These are phyloP conservation scores for Termitomyces sp. DNA, from an alignment of 768 basidiomycete genomes.

Conservation along the genomic window DNA sequence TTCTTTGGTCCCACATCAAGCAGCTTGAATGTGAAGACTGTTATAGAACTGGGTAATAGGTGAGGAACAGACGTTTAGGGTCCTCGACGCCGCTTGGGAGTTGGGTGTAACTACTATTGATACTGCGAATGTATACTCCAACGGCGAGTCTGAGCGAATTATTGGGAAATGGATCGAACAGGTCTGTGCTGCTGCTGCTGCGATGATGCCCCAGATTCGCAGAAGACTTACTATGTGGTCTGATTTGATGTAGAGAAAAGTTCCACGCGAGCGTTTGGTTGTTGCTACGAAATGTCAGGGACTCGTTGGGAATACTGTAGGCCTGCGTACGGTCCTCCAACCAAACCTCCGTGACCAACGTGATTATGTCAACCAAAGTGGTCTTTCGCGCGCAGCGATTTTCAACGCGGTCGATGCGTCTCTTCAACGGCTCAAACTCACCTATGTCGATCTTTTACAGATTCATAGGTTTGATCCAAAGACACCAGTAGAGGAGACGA, in stretches of 20 bases:
- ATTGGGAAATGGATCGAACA: constrained; percentile 36
- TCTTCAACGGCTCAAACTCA: constrained; percentile 20
- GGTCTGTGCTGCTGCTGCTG: no score
- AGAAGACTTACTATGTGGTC: no score
- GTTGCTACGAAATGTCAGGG: constrained; percentile 11
- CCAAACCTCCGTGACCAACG: constrained; percentile 6
- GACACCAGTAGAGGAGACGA: constrained; percentile 32
- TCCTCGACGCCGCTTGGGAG: constrained; percentile 42
- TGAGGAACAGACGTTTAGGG: constrained; percentile 36
- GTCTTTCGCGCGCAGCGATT: constrained; percentile 20
- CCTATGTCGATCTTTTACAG: constrained; percentile 32
- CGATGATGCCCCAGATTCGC: no score
- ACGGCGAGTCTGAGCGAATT: constrained; percentile 34
- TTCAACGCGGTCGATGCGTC: constrained; percentile 30
- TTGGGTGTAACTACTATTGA: constrained; percentile 32
- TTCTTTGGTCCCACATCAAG: constrained; percentile 14
- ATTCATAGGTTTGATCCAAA: constrained; percentile 33
- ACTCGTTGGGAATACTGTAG: constrained; percentile 4
- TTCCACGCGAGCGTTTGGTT: constrained; percentile 10
- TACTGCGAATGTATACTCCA: constrained; percentile 30
- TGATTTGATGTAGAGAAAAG: constrained; percentile 7
- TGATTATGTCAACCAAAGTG: constrained; percentile 13
- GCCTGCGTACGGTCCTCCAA: background rate
- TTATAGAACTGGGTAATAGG: constrained; percentile 41
- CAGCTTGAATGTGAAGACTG: background rate